Base-by-base conservation (phyloP, 768 basidiomycete genomes). In the Boletus bicolor region DNA sequence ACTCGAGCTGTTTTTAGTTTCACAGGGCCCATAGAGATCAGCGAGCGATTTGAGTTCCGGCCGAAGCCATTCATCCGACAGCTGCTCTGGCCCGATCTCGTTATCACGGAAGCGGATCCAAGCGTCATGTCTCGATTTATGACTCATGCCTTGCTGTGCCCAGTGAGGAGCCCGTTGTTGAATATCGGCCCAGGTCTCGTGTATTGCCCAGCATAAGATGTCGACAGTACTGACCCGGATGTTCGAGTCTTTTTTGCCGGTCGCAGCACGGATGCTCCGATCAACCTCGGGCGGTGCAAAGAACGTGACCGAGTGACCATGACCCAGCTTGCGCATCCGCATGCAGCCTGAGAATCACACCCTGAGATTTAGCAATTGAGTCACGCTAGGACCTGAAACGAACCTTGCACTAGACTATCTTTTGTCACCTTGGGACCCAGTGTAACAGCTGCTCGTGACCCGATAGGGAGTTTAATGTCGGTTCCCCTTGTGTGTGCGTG, bases 281-380 rank as follows among this genome's bases (percentile, higher is more conserved):
- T 76, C 73, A 5, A 79, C 69, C 46, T 78, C 76, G 0, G 58
- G 60, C 1, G 79, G 73, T 3, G 76, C 79, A 44, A 77, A 76
- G 55, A 81, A 80, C 44, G 75, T 61, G 9, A 79, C 67, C 4
- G 77, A 75, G 55, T 81, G 80, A 0, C 76, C 77, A n/a, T 63
- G 58, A 10, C 79, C 80, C 2, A 80, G 67, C 54, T 73, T 72
- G 2, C 80, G 72, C 79, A 81, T 79, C 7, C 79, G 68, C 79
- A 81, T 81, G 51, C 79, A 81, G 7, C 78, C 80, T 80, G 8
- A 30, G 5, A 36, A 1, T 0, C 4, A 7, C 30, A 15, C 5
- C 2, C 17, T 36, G 36, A 44, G 46, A n/a, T 32, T 12, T 1
- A 32, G 5, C 6, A 1, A 49, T 10, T 17, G 32, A 0, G 19